Evolutionary conservation across 2,329 filamentous ascomycete species (phyloP).

Genomic region (Calonectria ilicicola): DNA sequence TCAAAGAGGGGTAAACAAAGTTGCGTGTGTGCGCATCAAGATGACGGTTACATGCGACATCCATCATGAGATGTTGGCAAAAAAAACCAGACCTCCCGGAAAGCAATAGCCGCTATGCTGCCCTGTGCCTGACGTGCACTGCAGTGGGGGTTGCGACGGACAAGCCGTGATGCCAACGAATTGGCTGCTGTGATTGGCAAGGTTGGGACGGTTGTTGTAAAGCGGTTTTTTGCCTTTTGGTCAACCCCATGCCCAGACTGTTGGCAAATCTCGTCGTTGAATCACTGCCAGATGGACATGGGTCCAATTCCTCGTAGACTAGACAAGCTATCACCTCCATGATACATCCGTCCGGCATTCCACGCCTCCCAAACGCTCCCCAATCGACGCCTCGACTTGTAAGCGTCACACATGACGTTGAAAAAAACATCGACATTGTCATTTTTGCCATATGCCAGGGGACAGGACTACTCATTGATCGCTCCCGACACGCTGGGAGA

Average conservation of each 20-base stretch:
- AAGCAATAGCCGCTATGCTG: background rate
- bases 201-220: background rate
- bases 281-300: background rate
- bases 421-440: background rate
- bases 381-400: background rate
- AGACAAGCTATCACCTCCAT: background rate
- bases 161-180: background rate
- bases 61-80: slow-evolving; percentile 1
- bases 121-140: background rate
- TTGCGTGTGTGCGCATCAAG: background rate
- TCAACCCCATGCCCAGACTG: background rate
- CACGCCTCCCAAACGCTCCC: background rate
- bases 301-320: background rate
- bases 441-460: background rate
- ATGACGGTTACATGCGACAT: background rate
- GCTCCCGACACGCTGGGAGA: slow-evolving; percentile 22
- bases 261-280: background rate
- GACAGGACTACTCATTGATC: background rate
- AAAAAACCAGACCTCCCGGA: slow-evolving; percentile 1
- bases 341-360: background rate
- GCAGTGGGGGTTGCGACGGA: background rate
- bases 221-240: background rate
- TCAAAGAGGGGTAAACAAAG: slow-evolving; percentile 3
- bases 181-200: background rate
- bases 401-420: slow-evolving; percentile 3